Evolutionary conservation across 2,329 filamentous ascomycete species (phyloP), one percentile per base, ranked within the genome.

Genomic region (Trichophyton simii): DNA sequence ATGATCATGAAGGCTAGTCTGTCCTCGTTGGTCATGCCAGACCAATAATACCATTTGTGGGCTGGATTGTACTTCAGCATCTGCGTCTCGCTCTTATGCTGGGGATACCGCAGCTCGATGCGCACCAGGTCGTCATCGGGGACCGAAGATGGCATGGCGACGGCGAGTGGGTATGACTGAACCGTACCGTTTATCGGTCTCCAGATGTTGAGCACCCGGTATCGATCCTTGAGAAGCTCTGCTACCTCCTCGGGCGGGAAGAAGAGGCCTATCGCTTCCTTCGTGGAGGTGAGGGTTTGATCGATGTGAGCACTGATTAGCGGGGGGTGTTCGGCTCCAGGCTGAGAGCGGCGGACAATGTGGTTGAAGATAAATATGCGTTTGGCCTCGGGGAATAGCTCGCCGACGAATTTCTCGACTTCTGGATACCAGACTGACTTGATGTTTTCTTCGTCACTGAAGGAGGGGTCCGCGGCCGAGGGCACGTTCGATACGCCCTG

Each of bases 121-220:
- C 83, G 79, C 0, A 91, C 79, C 7, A 94, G 77, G 66, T 91
- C 87, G 0, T 78, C 76, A 58, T 87, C 79, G 0, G 76, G 69
- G 1, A 85, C 81, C 0, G 78, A 80, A 0, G 75, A 72, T 18
- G 79, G 80, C 4, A 83, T 80, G 0, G 83, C 83, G 59, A 84
- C 80, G 0, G 79, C 82, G 1, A 86, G 75, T 1, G 85, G 83
- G 25, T 75, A 78, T 0, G 77, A 76, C 61, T 83, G 79, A 0
- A 85, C 80, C 1, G 80, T 78, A 0, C 79, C 82, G 57, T 83
- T 84, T 18, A 86, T 72, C 0, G 85, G 85, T 0, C 88, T 81
- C 91, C 91, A 96, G 57, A 96, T 86, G 67, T 95, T 96, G 72
- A 96, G 83, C 69, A 96, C 89, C 63, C 90, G 83, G 73, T 89